These are phyloP conservation scores for Paramyrothecium roridum DNA, from an alignment of 2,329 filamentous ascomycete genomes.

Conservation along the genomic window DNA sequence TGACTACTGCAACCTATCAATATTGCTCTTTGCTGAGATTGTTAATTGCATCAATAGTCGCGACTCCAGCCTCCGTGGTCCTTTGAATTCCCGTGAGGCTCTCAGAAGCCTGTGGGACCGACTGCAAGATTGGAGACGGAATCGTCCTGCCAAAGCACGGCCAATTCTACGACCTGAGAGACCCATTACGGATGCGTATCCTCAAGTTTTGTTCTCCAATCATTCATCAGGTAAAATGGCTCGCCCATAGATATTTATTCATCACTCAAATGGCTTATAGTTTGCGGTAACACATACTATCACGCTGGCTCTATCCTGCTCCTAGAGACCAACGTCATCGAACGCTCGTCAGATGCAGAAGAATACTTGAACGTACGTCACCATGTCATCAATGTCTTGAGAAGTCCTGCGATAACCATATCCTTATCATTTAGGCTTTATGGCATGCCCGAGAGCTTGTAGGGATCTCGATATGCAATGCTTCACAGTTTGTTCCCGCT, in stretches of 20 bases:
- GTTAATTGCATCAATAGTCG: constrained; percentile 1
- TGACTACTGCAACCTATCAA: constrained; percentile 9
- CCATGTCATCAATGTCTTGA: not conserved
- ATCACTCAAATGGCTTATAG: not conserved
- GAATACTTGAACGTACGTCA: not conserved
- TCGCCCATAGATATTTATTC: not conserved
- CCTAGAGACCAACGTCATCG: constrained; percentile 1
- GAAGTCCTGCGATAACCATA: constrained; percentile 1
- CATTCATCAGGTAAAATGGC: not conserved
- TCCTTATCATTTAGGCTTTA: no score
- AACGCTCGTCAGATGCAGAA: not conserved
- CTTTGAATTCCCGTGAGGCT: not conserved
- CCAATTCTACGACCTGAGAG: not conserved
- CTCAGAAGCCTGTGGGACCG: constrained; percentile 1
- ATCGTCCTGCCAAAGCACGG: not conserved
- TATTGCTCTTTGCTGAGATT: constrained; percentile 6
- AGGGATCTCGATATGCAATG: constrained; percentile 7
- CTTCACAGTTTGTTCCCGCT: constrained; percentile 4
- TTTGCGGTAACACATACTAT: constrained; percentile 10
- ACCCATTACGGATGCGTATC: not conserved
- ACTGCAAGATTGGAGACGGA: not conserved
- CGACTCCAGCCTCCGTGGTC: not conserved
- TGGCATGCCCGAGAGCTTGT: constrained; percentile 9
- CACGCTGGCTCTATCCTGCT: constrained; percentile 8
- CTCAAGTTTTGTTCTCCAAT: not conserved